Base-by-base conservation (phyloP, 1,139 yeast species). In the Debaryomyces robertsiae region DNA sequence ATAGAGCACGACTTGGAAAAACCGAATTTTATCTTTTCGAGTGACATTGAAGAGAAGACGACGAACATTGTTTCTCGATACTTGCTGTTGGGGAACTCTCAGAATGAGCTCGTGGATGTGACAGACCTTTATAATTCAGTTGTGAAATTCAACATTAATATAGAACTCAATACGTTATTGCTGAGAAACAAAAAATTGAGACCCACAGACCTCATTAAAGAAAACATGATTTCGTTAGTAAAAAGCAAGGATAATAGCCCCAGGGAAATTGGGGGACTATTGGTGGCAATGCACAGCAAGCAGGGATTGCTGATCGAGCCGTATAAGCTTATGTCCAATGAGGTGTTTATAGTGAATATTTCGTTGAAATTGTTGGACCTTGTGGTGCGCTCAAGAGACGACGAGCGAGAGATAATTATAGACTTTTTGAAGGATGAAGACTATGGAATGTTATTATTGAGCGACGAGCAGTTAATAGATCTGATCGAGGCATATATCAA, bases 21-120 rank as follows among this genome's bases (percentile, higher is more conserved):
- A 45, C 77, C 77, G 29, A 70, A 69, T 49, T 66, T 70, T 43
- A 53, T 72, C 22, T 67, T 67, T 44, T 61, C 71, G 5, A 68
- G 74, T 9, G 69, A 71, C 44, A 61, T 72, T 7, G 57, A 61
- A 0, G 55, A 54, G 18, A 57, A 56, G 40, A 50, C 62, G 4
- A 30, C 16, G 15, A 38, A 19, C 17, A 10, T 43, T n/a, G 45
- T 32, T 5, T 16, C 33, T 9, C 33, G 30, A 17, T 43, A 34
- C 29, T 15, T 24, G 24, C 30, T 17, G 39, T 31, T 42, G 10
- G 34, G 33, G 5, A 32, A 41, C 11, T 46, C 46, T 17, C 30
- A 38, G 14, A 24, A 36, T 14, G 46, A 41, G 25, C 37, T 33
- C 15, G 23, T 33, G 1, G 42, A 44, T 10, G 44, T 52, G 2